A percentile compares a stretch with the other conserved stretches of the same genome.
Evolutionary conservation across 495 filamentous ascomycete genomes (phyloP).

Genomic region (Penicillium bovifimosum): DNA sequence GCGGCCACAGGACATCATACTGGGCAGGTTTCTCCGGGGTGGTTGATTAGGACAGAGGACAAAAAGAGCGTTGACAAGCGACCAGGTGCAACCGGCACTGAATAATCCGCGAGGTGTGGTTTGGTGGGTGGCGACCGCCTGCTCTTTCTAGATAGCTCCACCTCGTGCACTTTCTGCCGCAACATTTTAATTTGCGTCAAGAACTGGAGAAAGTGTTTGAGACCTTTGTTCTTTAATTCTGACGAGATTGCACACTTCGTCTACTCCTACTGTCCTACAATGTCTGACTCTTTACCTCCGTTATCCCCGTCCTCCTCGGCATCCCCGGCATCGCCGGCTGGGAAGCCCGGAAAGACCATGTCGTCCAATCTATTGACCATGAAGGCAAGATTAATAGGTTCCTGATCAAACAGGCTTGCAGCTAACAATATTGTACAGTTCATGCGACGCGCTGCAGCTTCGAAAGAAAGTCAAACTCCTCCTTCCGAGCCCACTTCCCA

Average conservation of each 20-base stretch:
- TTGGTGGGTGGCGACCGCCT: slow-evolving; percentile 21
- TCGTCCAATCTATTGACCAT: slow-evolving; percentile 87
- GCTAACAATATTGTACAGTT: slow-evolving; percentile 49
- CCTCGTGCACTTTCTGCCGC: slow-evolving; percentile 18
- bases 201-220: not conserved
- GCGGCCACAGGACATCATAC: slow-evolving; percentile 54
- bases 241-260: slow-evolving; percentile 15
- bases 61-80: slow-evolving; percentile 13
- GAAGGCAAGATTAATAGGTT: slow-evolving; percentile 52
- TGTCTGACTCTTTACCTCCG: slow-evolving; percentile 30
- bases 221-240: not conserved
- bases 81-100: slow-evolving; percentile 24
- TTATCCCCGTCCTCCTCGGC: too few relatives aligned
- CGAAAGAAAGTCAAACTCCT: slow-evolving; percentile 36
- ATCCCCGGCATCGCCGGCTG: slow-evolving; percentile 26
- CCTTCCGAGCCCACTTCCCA: slow-evolving; percentile 27
- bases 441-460: slow-evolving; percentile 83
- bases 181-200: slow-evolving; percentile 10
- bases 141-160: slow-evolving; percentile 4
- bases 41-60: slow-evolving; percentile 8
- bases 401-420: not conserved
- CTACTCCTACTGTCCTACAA: slow-evolving; percentile 27
- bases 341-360: slow-evolving; percentile 62
- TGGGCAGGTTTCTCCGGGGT: slow-evolving; percentile 27
- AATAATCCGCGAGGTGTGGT: slow-evolving; percentile 32